A percentile compares a stretch with the other conserved stretches of the same genome.
These are phyloP conservation scores for Cyberlindnera xishuangbannaensis DNA, from an alignment of 805 yeast species.

Conservation along the genomic window DNA sequence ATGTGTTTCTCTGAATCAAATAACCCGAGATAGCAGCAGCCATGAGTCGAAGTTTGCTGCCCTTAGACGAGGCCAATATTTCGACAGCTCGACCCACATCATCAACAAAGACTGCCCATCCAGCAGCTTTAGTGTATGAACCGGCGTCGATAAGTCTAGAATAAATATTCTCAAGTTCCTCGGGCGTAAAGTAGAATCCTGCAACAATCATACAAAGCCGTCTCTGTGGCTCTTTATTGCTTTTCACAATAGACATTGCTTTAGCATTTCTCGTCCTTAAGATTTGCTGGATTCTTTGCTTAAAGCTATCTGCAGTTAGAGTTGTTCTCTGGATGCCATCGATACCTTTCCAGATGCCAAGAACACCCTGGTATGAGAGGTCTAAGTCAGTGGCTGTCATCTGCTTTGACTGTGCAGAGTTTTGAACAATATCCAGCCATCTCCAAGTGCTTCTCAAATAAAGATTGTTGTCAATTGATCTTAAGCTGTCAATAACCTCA, in stretches of 20 bases:
- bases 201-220: constrained; percentile 75
- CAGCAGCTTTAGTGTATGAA: constrained; percentile 85
- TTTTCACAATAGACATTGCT: constrained; percentile 28
- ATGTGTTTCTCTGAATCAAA: constrained; percentile 53
- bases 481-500: constrained; percentile 47
- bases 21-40: constrained; percentile 94
- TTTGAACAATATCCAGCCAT: constrained; percentile 75
- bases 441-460: constrained; percentile 81
- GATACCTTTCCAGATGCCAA: constrained; percentile 83
- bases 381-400: constrained; percentile 70
- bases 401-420: constrained; percentile 55
- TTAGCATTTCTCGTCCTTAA: constrained; percentile 27
- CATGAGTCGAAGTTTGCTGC: constrained; percentile 67
- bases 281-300: constrained; percentile 29
- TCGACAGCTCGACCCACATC: constrained; percentile 76
- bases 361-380: constrained; percentile 81
- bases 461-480: constrained; percentile 44
- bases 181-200: constrained; percentile 82
- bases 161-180: constrained; percentile 69
- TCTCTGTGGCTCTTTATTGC: constrained; percentile 58
- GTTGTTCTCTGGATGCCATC: constrained; percentile 42
- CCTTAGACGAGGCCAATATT: constrained; percentile 68
- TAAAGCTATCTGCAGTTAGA: constrained; percentile 15
- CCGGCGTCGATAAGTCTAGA: constrained; percentile 50
- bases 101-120: constrained; percentile 95